A percentile compares a stretch with the other conserved stretches of the same genome.
These are phyloP conservation scores for Triadica sebifera DNA, from an alignment of 345 rosid genomes.

Conservation along the genomic window DNA sequence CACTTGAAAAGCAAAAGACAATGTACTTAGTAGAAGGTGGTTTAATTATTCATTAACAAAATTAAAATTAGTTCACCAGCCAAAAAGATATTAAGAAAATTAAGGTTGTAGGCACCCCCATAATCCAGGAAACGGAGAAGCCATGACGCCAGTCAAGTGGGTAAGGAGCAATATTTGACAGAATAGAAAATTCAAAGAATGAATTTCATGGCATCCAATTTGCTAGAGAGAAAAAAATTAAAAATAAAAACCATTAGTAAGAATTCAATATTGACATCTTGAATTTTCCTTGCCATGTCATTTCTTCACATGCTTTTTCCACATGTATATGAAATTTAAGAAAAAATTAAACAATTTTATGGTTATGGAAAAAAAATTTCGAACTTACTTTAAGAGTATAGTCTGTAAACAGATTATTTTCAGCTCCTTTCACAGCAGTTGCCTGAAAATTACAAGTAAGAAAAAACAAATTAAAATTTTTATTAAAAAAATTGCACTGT, in stretches of 20 bases:
- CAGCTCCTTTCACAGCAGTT: constrained; percentile 66
- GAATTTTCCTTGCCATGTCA: not conserved
- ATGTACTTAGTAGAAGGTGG: not conserved
- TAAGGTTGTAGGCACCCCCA: too few species aligned
- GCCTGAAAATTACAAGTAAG: constrained; percentile 42
- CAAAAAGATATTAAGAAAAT: not conserved
- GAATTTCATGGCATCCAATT: not conserved
- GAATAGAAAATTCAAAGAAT: not conserved
- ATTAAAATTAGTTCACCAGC: constrained; percentile 7
- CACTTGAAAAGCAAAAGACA: not conserved
- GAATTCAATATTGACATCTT: not conserved
- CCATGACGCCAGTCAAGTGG: too few species aligned
- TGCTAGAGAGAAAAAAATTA: not conserved
- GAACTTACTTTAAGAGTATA: constrained; percentile 76
- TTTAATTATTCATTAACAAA: not conserved
- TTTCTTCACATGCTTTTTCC: not conserved
- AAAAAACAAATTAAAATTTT: not conserved
- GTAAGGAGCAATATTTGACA: constrained; percentile 12
- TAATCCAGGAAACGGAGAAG: too few species aligned
- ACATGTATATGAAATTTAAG: not conserved
- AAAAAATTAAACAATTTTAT: not conserved
- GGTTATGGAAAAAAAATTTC: not conserved
- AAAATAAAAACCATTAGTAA: not conserved
- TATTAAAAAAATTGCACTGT: not conserved
- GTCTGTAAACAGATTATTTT: constrained; percentile 82